Conservation (phyloP, 768 basidiomycete species). For the Lactarius indigo region DNA sequence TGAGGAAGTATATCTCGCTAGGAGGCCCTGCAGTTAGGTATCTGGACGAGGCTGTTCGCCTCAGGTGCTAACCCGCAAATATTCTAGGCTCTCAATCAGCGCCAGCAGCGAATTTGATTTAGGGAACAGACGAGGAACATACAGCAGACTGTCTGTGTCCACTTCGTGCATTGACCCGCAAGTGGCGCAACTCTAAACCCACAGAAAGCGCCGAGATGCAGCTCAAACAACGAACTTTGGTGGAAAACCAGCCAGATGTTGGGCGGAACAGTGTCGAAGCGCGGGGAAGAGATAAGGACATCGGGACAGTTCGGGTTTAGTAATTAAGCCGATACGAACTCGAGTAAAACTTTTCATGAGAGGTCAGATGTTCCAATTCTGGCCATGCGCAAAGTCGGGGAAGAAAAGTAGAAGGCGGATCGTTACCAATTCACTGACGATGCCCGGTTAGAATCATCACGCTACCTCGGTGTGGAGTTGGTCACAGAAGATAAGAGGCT, state of each 20-base stretch:
- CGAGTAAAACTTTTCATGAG: conserved; percentile 2
- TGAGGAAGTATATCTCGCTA: background rate
- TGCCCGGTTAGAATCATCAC: background rate
- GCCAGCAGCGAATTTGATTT: background rate
- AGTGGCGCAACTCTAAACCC: background rate
- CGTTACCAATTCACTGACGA: background rate
- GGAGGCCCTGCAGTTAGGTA: background rate
- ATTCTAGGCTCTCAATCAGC: background rate
- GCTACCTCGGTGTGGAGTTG: background rate
- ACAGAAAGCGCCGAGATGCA: background rate
- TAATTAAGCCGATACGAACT: background rate
- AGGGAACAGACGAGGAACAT: background rate
- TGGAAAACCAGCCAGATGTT: background rate
- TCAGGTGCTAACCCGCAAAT: background rate
- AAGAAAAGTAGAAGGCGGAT: background rate
- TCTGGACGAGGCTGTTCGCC: background rate
- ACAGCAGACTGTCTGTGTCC: background rate
- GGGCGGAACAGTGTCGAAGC: background rate
- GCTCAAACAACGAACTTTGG: background rate
- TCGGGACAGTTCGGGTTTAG: background rate
- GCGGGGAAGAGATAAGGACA: background rate
- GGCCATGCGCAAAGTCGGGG: background rate
- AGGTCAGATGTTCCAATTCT: background rate
- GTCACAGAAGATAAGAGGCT: background rate
- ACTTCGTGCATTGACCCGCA: background rate